A percentile compares a stretch with the other conserved stretches of the same genome.
These are phyloP conservation scores for Starmerella geochares DNA, from an alignment of 805 yeast genomes.

Conservation along the genomic window DNA sequence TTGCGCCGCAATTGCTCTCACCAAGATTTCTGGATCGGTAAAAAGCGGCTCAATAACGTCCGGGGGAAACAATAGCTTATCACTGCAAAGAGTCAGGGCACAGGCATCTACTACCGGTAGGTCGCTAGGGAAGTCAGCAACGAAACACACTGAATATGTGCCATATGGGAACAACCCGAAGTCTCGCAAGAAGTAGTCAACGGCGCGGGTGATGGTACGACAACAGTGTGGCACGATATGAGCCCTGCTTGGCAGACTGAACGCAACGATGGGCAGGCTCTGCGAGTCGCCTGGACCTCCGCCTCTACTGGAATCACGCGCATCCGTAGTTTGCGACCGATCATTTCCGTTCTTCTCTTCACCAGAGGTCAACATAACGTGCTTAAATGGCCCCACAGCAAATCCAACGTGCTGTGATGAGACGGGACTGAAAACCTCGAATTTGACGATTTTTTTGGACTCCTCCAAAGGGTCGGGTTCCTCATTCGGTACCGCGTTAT, in stretches of 20 bases:
- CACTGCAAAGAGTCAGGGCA: slow-evolving; percentile 56
- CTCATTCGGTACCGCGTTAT: slow-evolving; percentile 40
- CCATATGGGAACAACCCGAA: slow-evolving; percentile 90
- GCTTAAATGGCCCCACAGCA: slow-evolving; percentile 82
- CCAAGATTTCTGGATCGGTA: slow-evolving; percentile 52
- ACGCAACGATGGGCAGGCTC: slow-evolving; percentile 22
- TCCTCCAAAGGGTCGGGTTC: slow-evolving; percentile 65
- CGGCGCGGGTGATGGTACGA: slow-evolving; percentile 61
- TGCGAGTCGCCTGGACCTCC: slow-evolving; percentile 19
- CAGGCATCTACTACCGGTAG: slow-evolving; percentile 58
- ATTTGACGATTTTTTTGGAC: slow-evolving; percentile 63
- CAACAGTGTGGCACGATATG: slow-evolving; percentile 52
- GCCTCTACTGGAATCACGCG: slow-evolving; percentile 10
- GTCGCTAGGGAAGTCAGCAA: slow-evolving; percentile 29
- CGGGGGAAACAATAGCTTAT: slow-evolving; percentile 58
- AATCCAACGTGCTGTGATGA: slow-evolving; percentile 93
- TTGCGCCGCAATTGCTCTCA: slow-evolving; percentile 69
- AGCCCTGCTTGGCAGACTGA: slow-evolving; percentile 32
- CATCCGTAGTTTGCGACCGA: slow-evolving; percentile 15
- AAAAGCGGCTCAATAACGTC: slow-evolving; percentile 70
- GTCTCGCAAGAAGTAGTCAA: slow-evolving; percentile 75
- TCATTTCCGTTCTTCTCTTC: slow-evolving; percentile 13
- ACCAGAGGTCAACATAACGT: slow-evolving; percentile 37
- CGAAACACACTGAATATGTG: slow-evolving; percentile 66
- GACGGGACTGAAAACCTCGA: slow-evolving; percentile 68